Evolutionary conservation across 805 yeast genomes (phyloP).

Genomic region (Hanseniaspora pseudoguilliermondii): DNA sequence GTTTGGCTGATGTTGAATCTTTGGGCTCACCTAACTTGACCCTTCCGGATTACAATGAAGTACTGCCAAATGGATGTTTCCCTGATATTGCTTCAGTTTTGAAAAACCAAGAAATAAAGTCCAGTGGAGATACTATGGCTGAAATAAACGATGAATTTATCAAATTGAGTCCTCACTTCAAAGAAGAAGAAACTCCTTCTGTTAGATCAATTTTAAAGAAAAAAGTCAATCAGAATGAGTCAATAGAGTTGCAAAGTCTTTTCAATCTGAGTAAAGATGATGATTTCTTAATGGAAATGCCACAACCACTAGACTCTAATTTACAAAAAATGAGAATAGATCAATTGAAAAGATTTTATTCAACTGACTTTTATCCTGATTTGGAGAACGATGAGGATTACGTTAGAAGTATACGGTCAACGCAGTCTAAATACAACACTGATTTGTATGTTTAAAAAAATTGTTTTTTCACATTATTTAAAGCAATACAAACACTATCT

Average conservation of each 20-base stretch:
- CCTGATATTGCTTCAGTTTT: not conserved
- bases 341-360: constrained; percentile 30
- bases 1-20: constrained; percentile 2
- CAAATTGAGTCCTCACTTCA: not conserved
- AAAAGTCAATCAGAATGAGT: constrained; percentile 26
- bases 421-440: constrained; percentile 12
- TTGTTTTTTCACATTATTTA: not conserved
- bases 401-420: constrained; percentile 17
- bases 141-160: not conserved
- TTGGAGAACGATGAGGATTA: constrained; percentile 16
- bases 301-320: constrained; percentile 27
- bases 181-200: not conserved
- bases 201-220: constrained; percentile 30
- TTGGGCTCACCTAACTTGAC: not conserved
- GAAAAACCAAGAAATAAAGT: not conserved
- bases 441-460: not conserved
- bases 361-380: constrained; percentile 18
- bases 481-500: not conserved
- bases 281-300: constrained; percentile 28
- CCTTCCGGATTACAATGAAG: not conserved
- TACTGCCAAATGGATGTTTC: not conserved
- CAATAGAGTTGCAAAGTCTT: constrained; percentile 21
- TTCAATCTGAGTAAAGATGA: constrained; percentile 27
- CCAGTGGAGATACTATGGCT: not conserved
- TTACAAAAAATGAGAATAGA: constrained; percentile 28